Base-by-base conservation (phyloP, 1,139 yeast species). In the Pichia sp. region DNA sequence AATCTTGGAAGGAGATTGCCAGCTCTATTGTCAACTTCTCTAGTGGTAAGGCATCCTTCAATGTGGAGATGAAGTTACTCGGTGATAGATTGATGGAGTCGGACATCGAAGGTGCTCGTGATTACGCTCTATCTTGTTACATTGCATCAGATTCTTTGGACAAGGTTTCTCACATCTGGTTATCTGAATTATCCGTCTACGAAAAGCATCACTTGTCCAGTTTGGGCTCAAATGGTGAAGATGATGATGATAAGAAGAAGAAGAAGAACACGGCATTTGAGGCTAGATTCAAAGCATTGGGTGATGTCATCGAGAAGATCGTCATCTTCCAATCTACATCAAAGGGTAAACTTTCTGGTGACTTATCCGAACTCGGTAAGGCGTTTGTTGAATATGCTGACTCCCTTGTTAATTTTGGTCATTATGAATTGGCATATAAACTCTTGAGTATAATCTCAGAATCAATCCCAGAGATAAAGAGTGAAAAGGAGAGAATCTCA, bases 1-100 rank as follows among this genome's bases (percentile, higher is more conserved):
- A 36, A 19, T 77, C 84, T 48, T 93, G 98, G 98, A 80, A 75
- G 51, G 80, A 79, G 37, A 76, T 84, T 48, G 84, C 91, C n/a
- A 66, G 72, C 27, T 71, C 87, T 20, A 71, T 88, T 39, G 60
- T 77, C 37, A 71, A 84, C 6, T 80, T 74, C 51, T 61, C 76
- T 35, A 49, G 60, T 2, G 70, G 69, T 43, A 55, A 60, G 4
- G 62, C 63, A 15, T 62, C 63, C 19, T 81, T 74, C 56, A 72
- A 73, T 48, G 51, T 61, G 8, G 71, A 79, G 45, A 71, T 84
- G 49, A 63, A 76, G 28, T 69, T 67, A 45, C 68, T 93, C 40
- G 98, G 97, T 54, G 88, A 84, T 55, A 74, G 85, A 43, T 55
- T 81, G 13, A 59, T 75, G 34, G 62, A 58, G 1, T 61, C 69